These are phyloP conservation scores for Colletotrichum tropicicola DNA, from an alignment of 2,329 filamentous ascomycete genomes.

Conservation along the genomic window DNA sequence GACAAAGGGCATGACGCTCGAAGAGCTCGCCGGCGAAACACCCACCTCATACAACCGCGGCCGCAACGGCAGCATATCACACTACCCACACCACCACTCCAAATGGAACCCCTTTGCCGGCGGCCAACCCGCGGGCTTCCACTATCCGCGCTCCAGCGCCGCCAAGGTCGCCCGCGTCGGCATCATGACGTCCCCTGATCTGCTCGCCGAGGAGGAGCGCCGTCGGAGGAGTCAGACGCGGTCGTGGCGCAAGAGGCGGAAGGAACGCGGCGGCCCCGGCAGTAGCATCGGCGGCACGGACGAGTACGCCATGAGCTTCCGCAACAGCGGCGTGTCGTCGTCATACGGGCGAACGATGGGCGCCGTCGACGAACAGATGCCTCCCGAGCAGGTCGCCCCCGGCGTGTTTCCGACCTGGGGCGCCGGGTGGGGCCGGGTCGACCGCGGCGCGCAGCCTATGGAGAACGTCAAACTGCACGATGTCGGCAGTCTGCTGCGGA, in stretches of 20 bases:
- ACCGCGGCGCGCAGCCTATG: conserved; percentile 36
- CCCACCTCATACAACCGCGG: conserved; percentile 66
- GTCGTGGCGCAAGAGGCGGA: conserved; percentile 31
- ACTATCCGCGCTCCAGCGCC: conserved; percentile 48
- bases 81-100: conserved; percentile 40
- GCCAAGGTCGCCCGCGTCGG: conserved; percentile 45
- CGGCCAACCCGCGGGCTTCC: conserved; percentile 61
- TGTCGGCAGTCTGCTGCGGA: conserved; percentile 42
- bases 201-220: conserved; percentile 36
- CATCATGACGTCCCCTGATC: conserved; percentile 55
- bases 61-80: conserved; percentile 57
- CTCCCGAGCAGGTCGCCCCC: neutral
- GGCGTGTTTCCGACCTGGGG: conserved; percentile 25
- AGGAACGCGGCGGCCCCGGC: conserved; percentile 31
- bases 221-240: conserved; percentile 24
- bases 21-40: conserved; percentile 74
- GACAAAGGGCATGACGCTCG: conserved; percentile 78
- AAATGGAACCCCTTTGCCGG: conserved; percentile 58
- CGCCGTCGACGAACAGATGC: conserved; percentile 7
- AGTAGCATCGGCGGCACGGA: conserved; percentile 27
- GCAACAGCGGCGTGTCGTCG: conserved; percentile 33
- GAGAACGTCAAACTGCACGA: conserved; percentile 42
- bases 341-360: conserved; percentile 31
- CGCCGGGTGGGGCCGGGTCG: conserved; percentile 40
- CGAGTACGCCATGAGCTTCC: conserved; percentile 31